Percentiles rank a stretch among this genome's conserved stretches.
These are phyloP conservation scores for Corrigiola litoralis DNA, from an alignment of 179 eudicot genomes.

Conservation along the genomic window DNA sequence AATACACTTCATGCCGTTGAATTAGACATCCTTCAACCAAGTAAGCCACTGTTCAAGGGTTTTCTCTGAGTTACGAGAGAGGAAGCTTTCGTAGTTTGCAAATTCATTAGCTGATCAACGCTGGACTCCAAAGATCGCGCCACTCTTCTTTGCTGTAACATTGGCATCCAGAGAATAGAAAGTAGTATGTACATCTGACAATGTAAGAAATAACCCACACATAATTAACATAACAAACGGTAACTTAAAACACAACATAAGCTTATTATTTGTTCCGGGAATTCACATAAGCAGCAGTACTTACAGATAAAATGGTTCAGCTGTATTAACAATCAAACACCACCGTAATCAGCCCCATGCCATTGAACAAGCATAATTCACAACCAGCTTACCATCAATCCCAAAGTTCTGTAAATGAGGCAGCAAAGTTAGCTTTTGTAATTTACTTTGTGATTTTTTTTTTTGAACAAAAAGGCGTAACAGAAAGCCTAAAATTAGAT, in stretches of 20 bases:
- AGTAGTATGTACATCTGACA: constrained; percentile 11
- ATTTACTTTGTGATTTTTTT: too few species aligned
- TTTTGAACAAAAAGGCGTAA: too few species aligned
- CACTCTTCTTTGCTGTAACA: background rate
- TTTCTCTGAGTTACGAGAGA: background rate
- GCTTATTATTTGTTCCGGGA: background rate
- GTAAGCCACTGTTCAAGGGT: background rate
- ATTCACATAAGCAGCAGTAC: background rate
- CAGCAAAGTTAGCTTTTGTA: background rate
- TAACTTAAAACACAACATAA: background rate
- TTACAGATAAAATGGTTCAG: constrained; percentile 6
- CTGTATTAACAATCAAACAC: background rate
- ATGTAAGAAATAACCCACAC: background rate
- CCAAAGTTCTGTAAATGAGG: constrained; percentile 72
- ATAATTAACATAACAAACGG: background rate
- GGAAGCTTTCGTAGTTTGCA: background rate
- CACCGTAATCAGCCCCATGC: constrained; percentile 73
- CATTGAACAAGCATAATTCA: constrained; percentile 91
- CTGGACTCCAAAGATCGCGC: too few species aligned
- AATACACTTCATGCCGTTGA: too few species aligned
- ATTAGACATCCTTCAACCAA: too few species aligned
- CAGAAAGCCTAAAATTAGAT: too few species aligned
- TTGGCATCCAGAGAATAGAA: background rate
- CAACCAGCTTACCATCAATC: constrained; percentile 83
- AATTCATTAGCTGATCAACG: background rate